These are phyloP conservation scores for Grifola frondosa DNA, from an alignment of 1,284 basidiomycete genomes.

Conservation along the genomic window DNA sequence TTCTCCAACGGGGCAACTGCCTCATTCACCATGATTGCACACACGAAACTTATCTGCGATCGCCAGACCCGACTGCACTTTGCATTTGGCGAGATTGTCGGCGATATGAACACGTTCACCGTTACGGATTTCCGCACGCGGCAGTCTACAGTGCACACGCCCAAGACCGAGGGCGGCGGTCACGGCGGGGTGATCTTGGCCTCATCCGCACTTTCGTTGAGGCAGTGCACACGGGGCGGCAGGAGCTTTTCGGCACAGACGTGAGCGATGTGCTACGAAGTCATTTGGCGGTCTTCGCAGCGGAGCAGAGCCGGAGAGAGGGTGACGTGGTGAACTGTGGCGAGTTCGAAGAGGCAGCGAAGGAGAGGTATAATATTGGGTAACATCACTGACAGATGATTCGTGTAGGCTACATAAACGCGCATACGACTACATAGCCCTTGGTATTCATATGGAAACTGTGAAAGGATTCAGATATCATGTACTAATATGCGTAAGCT, in stretches of 20 bases:
- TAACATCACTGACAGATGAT: too few relatives aligned
- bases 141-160: conserved; percentile 47
- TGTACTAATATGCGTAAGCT: too few relatives aligned
- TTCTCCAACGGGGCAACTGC: conserved; percentile 76
- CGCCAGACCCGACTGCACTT: conserved; percentile 80
- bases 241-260: conserved; percentile 64
- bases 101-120: conserved; percentile 74
- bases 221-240: conserved; percentile 63
- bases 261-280: conserved; percentile 70
- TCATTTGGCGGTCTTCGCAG: conserved; percentile 83
- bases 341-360: conserved; percentile 55
- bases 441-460: background rate
- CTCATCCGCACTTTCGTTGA: conserved; percentile 71
- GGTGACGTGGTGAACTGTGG: conserved; percentile 65
- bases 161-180: conserved; percentile 58
- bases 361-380: conserved; percentile 28
- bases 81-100: conserved; percentile 61
- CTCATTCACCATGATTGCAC: conserved; percentile 83
- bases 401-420: conserved; percentile 1
- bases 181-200: conserved; percentile 84
- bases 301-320: conserved; percentile 70
- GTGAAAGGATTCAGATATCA: too few relatives aligned
- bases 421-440: background rate
- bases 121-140: conserved; percentile 75
- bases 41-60: conserved; percentile 66